Evolutionary conservation across 2,329 filamentous ascomycete genomes (phyloP).

Genomic region (Penicillium sp.): DNA sequence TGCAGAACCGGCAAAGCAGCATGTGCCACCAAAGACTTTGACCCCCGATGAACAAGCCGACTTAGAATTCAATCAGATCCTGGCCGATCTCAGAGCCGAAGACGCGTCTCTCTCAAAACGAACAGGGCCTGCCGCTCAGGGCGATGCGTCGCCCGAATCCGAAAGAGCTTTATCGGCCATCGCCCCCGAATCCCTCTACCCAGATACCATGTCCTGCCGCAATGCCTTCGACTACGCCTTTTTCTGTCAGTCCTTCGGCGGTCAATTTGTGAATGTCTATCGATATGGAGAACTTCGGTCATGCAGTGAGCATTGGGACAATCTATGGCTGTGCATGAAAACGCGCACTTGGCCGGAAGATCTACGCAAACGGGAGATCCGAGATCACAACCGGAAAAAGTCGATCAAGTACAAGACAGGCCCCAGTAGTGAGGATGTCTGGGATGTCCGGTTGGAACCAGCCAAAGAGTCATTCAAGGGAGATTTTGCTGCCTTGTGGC

Average conservation of each 20-base stretch:
- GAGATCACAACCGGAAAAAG: conserved; percentile 67
- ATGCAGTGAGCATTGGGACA: conserved; percentile 83
- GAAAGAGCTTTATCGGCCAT: conserved; percentile 35
- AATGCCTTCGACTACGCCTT: conserved; percentile 89
- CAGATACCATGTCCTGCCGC: conserved; percentile 82
- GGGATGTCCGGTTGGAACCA: conserved; percentile 69
- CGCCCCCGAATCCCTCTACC: conserved; percentile 69
- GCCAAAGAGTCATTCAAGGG: conserved; percentile 53
- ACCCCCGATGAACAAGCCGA: conserved; percentile 52
- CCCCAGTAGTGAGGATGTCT: conserved; percentile 84
- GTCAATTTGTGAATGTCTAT: conserved; percentile 90
- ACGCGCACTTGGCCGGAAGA: conserved; percentile 62
- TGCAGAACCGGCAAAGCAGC: conserved; percentile 18
- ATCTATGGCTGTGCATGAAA: conserved; percentile 98
- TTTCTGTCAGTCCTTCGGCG: conserved; percentile 87
- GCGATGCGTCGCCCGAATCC: conserved; percentile 1
- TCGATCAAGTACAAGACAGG: conserved; percentile 65
- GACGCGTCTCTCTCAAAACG: conserved; percentile 15
- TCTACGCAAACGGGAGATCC: conserved; percentile 60
- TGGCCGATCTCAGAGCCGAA: conserved; percentile 48
- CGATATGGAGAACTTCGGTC: conserved; percentile 73
- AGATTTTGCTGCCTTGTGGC: conserved; percentile 45
- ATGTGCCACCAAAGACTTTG: conserved; percentile 29
- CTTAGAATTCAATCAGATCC: conserved; percentile 54
- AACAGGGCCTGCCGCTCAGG: conserved; percentile 1